phyloP scores from a whole-genome alignment of 768 basidiomycete genomes.

The Tulasnella sp. region DNA sequence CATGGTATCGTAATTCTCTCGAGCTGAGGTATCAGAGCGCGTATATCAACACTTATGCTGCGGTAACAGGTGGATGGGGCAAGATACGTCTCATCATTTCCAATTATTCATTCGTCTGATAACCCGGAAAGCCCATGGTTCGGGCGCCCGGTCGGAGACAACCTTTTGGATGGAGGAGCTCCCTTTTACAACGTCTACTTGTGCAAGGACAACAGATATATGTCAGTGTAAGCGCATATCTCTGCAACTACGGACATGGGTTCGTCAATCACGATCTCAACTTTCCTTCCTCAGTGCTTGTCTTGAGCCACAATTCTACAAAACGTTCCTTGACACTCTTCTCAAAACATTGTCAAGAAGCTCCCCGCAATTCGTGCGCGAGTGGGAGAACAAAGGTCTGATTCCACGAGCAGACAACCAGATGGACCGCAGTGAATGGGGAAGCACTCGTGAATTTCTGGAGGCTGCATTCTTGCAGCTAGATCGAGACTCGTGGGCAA shows the following conservation, averaged over 20 bases:
- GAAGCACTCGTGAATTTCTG: slow-evolving; percentile 42
- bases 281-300: slow-evolving; percentile 33
- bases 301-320: slow-evolving; percentile 60
- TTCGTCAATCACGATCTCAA: neutral
- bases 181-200: slow-evolving; percentile 67
- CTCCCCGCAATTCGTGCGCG: slow-evolving; percentile 24
- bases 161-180: slow-evolving; percentile 59
- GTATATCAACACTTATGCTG: neutral
- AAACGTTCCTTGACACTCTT: slow-evolving; percentile 45
- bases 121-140: slow-evolving; percentile 22
- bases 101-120: slow-evolving; percentile 40
- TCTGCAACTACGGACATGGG: neutral
- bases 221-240: slow-evolving; percentile 37
- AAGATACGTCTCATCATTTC: slow-evolving; percentile 63
- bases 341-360: slow-evolving; percentile 34
- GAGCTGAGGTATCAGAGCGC: neutral
- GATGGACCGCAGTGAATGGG: slow-evolving; percentile 40
- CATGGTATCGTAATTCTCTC: slow-evolving; percentile 38
- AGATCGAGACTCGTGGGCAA: slow-evolving; percentile 55
- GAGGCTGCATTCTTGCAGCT: slow-evolving; percentile 47
- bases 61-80: slow-evolving; percentile 56
- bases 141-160: slow-evolving; percentile 34
- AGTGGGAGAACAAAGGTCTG: slow-evolving; percentile 31
- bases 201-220: slow-evolving; percentile 59
- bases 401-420: slow-evolving; percentile 38